Conservation (phyloP, 2,329 filamentous ascomycete species). For the Botrytis cinerea region DNA sequence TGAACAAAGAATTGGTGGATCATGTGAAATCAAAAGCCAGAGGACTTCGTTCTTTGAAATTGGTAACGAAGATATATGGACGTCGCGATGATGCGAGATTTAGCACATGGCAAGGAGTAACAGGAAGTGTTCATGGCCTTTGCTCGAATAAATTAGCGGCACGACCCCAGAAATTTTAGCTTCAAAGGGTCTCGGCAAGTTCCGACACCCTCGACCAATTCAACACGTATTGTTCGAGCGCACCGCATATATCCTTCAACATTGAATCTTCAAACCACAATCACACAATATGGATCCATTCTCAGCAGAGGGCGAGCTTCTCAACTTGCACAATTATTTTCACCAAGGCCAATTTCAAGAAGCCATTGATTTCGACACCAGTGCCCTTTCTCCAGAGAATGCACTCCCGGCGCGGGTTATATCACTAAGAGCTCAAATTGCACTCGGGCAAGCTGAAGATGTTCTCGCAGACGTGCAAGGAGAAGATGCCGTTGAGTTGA, state of each 20-base stretch:
- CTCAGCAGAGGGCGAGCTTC: constrained; percentile 69
- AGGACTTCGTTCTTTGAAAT: not conserved
- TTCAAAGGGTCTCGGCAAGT: constrained; percentile 7
- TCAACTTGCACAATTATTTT: constrained; percentile 71
- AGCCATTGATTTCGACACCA: constrained; percentile 83
- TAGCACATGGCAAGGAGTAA: not conserved
- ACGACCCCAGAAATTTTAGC: constrained; percentile 17
- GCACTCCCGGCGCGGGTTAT: constrained; percentile 74
- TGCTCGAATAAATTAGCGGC: not conserved
- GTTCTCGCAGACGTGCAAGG: constrained; percentile 70
- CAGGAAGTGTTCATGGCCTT: not conserved
- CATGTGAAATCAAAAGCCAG: not conserved
- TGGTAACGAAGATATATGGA: constrained; percentile 10
- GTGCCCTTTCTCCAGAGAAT: constrained; percentile 77
- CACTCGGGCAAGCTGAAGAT: constrained; percentile 73
- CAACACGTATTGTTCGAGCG: constrained; percentile 31
- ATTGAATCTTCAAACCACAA: constrained; percentile 23
- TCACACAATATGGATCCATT: constrained; percentile 62
- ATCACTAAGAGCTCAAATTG: constrained; percentile 78
- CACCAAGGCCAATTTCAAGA: constrained; percentile 82
- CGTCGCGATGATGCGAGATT: constrained; percentile 2
- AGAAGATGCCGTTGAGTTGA: constrained; percentile 68
- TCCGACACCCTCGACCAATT: constrained; percentile 20
- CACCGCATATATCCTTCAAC: not conserved
- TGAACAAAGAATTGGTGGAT: not conserved